These are phyloP conservation scores for Circinella minor DNA, from an alignment of 371 early-diverging fungal species.

Conservation along the genomic window DNA sequence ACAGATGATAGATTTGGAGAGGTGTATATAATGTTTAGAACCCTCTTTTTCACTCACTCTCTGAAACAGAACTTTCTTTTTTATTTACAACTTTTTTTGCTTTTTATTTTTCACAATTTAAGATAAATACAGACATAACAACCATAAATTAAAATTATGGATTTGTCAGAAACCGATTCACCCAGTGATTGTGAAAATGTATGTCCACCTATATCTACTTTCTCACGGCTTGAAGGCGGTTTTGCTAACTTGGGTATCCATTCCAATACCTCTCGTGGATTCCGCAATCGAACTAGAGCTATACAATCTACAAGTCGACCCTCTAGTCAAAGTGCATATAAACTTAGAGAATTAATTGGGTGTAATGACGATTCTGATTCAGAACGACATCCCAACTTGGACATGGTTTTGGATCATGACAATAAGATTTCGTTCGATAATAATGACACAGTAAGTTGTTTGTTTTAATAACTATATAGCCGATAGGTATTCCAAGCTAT, in stretches of 20 bases:
- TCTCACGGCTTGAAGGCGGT: slow-evolving; percentile 4
- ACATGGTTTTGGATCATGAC: slow-evolving; percentile 6
- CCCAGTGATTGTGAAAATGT: slow-evolving; percentile 1
- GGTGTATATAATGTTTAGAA: no score
- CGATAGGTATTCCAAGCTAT: no score
- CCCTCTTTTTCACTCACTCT: no score
- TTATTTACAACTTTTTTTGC: no score
- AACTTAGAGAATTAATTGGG: background rate
- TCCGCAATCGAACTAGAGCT: slow-evolving; percentile 8
- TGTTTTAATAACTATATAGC: background rate
- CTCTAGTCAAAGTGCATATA: background rate
- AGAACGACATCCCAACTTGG: slow-evolving; percentile 5
- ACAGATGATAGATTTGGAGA: no score
- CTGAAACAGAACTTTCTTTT: no score
- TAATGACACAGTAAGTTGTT: background rate
- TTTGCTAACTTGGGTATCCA: slow-evolving; percentile 1
- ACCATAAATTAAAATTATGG: background rate
- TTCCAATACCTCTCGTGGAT: background rate
- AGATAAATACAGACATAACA: no score
- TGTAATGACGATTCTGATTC: slow-evolving; percentile 4
- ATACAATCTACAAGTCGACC: background rate
- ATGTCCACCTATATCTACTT: background rate
- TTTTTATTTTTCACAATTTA: no score
- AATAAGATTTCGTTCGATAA: slow-evolving; percentile 5
- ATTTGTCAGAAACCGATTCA: background rate